phyloP scores from a whole-genome alignment of 768 basidiomycete species.

The Rhizopogon vulgaris region DNA sequence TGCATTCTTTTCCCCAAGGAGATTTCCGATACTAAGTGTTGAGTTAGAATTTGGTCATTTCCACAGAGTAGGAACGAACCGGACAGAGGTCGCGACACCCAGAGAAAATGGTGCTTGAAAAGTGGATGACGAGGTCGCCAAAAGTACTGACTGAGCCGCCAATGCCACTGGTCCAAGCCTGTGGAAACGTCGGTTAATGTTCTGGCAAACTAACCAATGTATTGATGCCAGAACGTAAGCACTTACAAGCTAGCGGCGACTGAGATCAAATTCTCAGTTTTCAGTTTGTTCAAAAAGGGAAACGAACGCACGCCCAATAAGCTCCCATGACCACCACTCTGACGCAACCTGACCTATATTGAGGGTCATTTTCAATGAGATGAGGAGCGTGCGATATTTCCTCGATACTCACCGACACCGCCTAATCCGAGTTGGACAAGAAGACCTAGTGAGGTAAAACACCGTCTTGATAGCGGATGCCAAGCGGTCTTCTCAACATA shows the following conservation, averaged over 20 bases:
- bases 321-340: slow-evolving; percentile 98
- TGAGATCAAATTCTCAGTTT: slow-evolving; percentile 11
- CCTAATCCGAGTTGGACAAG: slow-evolving; percentile 74
- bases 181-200: slow-evolving; percentile 14
- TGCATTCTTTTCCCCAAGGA: slow-evolving; percentile 76
- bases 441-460: slow-evolving; percentile 60
- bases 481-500: slow-evolving; percentile 73
- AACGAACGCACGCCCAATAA: slow-evolving; percentile 43
- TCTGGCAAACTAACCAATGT: background rate
- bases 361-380: background rate
- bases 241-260: slow-evolving; percentile 50
- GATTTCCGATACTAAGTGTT: slow-evolving; percentile 69
- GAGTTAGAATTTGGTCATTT: background rate
- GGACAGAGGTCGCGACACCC: slow-evolving; percentile 77
- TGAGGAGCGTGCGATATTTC: background rate
- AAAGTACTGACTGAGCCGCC: slow-evolving; percentile 84
- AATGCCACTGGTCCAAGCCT: slow-evolving; percentile 77
- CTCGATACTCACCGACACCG: slow-evolving; percentile 51
- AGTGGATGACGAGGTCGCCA: slow-evolving; percentile 65
- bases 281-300: slow-evolving; percentile 2
- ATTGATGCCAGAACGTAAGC: background rate
- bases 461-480: slow-evolving; percentile 64
- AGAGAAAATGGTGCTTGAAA: slow-evolving; percentile 84
- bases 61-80: slow-evolving; percentile 35
- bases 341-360: slow-evolving; percentile 64